Base-by-base conservation (phyloP, 78 protist genomes). In the Goniomonas avonlea region DNA sequence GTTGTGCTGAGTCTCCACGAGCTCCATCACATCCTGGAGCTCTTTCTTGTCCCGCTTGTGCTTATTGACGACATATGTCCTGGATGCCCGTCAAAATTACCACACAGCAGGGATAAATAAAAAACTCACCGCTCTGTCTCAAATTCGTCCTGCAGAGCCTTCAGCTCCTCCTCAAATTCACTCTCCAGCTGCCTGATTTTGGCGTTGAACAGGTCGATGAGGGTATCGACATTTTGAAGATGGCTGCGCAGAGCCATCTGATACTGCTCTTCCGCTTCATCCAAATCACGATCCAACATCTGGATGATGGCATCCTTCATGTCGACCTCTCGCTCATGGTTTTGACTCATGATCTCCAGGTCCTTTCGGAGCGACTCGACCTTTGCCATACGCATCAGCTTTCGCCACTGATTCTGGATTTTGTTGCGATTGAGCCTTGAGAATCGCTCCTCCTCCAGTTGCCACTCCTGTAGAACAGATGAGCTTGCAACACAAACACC, bases 251-350 rank as follows among this genome's bases (percentile, higher is more conserved):
- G 82, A 20, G 90, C 85, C 66, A 39, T 82, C 59, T 87, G 89
- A 48, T 85, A 89, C 85, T 89, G 92, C 34, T 85, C 89, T 73
- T 85, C 92, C 9, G 86, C 74, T 18, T 89, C 92, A 18, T 82
- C 85, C n/a, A 89, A 60, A 71, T 89, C 89, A 5, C 66, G 5
- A 48, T 38, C 66, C 3, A 85, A 80, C 85, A 78, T 74, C 50
- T 69, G 55, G 73, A 89, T 82, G 73, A 85, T 78, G 25, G 89
- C 87, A 27, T 89, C 86, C 79, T 85, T 84, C 59, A 86, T 78
- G 69, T 89, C 92, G 21, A 85, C 84, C 61, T 75, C 81, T 15
- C 88, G 85, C 66, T 89, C 93, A 73, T 74, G 80, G 18, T 55
- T 41, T 35, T 89, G 89, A 15, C 70, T 25, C 40, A 85, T 18